Conservation (phyloP, 1,284 basidiomycete species). For the Naganishia sp. region DNA sequence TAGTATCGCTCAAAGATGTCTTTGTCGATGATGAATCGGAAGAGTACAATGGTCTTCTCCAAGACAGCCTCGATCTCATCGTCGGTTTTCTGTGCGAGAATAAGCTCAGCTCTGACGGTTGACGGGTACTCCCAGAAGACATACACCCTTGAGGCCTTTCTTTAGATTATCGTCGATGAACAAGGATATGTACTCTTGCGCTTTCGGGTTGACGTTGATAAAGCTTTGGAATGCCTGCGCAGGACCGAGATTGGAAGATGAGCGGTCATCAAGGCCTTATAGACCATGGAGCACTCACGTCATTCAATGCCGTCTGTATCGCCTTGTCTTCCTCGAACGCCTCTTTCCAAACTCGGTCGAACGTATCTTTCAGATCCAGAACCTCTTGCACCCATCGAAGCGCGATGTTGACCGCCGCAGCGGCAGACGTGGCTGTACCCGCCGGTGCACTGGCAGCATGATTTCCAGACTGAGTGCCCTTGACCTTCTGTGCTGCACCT, state of each 20-base stretch:
- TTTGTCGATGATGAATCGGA: constrained; percentile 92
- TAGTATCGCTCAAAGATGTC: constrained; percentile 99
- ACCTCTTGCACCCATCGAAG: constrained; percentile 95
- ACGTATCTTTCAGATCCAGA: constrained; percentile 85
- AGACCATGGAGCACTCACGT: constrained; percentile 59
- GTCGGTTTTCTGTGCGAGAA: constrained; percentile 76
- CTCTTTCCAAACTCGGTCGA: constrained; percentile 72
- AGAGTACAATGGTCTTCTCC: constrained; percentile 93
- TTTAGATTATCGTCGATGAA: constrained; percentile 97
- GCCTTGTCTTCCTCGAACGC: constrained; percentile 75
- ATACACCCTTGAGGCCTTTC: constrained; percentile 89
- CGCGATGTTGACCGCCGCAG: constrained; percentile 61
- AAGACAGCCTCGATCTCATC: constrained; percentile 83
- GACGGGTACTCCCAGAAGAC: constrained; percentile 46
- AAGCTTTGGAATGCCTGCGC: constrained; percentile 85
- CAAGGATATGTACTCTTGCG: constrained; percentile 92
- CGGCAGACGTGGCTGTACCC: constrained; percentile 42
- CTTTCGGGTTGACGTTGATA: constrained; percentile 83
- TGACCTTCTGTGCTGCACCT: constrained; percentile 21
- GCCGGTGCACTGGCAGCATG: constrained; percentile 45
- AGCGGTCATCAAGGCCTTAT: neutral
- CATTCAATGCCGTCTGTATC: constrained; percentile 81
- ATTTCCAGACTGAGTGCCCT: constrained; percentile 14
- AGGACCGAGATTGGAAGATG: neutral
- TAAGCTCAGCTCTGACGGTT: neutral